Base-by-base conservation (phyloP, 805 yeast species). In the Nakazawaea anatomiae region DNA sequence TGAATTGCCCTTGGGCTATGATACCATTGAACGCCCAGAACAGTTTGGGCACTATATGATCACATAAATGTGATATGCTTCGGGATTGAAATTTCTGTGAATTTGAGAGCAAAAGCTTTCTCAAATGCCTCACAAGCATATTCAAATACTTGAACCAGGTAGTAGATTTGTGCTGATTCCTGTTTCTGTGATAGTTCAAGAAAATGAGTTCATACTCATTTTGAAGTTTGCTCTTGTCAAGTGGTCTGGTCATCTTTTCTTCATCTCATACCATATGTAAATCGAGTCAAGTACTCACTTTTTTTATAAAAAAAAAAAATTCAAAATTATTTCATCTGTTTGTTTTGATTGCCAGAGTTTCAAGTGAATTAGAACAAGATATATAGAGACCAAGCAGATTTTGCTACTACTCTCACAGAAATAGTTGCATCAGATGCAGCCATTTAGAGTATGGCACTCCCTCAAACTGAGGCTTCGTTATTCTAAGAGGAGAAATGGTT, bases 141-240 rank as follows among this genome's bases (percentile, higher is more conserved):
- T 81, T 75, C 40, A 90, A 68, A 53, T 79, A 74, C 53, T 71
- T 76, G 92, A 96, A 90, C 96, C 97, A 90, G 7, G 61, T 60
- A 32, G 88, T 76, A 6, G 74, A 76, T 4, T 83, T 70, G 60
- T 89, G 96, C 63, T 90, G 97, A 63, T 88, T 88, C 48, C 75
- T 72, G 65, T 83, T 85, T 55, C 96, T 71, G 58, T 85, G 88
- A 60, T 85, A 81, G 3, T 88, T 55, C 39, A 89, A 65, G 55
- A 80, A 85, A 4, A 89, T 63, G 4, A 87, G 58, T 28, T 77
- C 74, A 48, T 67, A 78, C 65, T 90, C 96, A 44, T 66, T 70
- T 11, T 50, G 46, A 12, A 72, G 58, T 29, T 46, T 44, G 18
- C 50, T 42, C 29, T 27, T 34, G 30, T 36, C 42, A 9, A 44